A percentile compares a stretch with the other conserved stretches of the same genome.
phyloP scores from a whole-genome alignment of 1,139 yeast species.

The Zygosaccharomyces pseudobailii region DNA sequence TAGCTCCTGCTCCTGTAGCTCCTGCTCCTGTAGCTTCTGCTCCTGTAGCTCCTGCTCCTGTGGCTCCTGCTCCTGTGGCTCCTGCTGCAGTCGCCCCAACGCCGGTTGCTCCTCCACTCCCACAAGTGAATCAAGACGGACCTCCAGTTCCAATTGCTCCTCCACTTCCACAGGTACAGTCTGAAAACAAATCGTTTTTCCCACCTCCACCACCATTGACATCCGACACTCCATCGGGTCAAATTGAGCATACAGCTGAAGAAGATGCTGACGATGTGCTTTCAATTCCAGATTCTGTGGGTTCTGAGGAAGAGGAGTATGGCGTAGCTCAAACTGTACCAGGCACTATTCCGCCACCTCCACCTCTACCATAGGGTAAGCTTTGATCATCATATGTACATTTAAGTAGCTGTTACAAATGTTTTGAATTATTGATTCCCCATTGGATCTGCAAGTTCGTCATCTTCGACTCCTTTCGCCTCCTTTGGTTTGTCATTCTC shows the following conservation, averaged over 20 bases:
- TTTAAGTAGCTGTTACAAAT: neutral
- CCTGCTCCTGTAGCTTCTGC: constrained; percentile 1
- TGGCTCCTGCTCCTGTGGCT: constrained; percentile 29
- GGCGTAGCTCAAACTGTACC: constrained; percentile 16
- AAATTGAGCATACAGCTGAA: constrained; percentile 3
- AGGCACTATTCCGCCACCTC: constrained; percentile 31
- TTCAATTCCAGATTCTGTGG: constrained; percentile 37
- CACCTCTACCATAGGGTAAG: constrained; percentile 25
- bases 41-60: constrained; percentile 23
- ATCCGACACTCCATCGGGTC: neutral
- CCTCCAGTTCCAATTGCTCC: constrained; percentile 26
- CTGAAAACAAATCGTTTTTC: constrained; percentile 4
- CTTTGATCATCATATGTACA: neutral
- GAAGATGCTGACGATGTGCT: constrained; percentile 26
- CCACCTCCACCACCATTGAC: constrained; percentile 32
- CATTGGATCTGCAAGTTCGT: constrained; percentile 21
- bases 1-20: constrained; percentile 40
- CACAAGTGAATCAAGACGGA: constrained; percentile 11
- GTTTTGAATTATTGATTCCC: constrained; percentile 1
- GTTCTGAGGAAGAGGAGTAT: constrained; percentile 28
- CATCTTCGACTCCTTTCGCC: constrained; percentile 1
- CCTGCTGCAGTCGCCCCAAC: constrained; percentile 27
- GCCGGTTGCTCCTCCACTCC: constrained; percentile 22
- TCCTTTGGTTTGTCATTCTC: neutral
- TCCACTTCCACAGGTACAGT: constrained; percentile 16